Percentiles rank a stretch among this genome's conserved stretches.
Evolutionary conservation across 139 green algal genomes (phyloP).

Genomic region (Chlamydomonas sp.): DNA sequence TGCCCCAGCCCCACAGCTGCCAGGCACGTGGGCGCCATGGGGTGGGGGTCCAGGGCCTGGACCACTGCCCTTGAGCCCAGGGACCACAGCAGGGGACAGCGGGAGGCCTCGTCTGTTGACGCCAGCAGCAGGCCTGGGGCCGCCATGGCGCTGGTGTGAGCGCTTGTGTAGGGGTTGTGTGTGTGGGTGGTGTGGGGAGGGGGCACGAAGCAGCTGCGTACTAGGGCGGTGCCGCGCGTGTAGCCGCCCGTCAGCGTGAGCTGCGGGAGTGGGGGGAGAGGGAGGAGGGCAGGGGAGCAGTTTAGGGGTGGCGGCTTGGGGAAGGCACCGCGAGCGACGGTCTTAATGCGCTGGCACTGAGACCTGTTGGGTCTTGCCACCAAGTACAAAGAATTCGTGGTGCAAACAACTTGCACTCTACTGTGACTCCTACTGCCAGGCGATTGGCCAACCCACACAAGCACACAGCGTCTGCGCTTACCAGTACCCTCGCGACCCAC

Average conservation of each 20-base stretch:
- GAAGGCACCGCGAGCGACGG: too few species aligned
- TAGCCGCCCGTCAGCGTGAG: not conserved
- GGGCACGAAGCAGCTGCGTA: conserved; percentile 29
- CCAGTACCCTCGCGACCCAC: too few species aligned
- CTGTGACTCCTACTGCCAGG: too few species aligned
- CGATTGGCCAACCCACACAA: too few species aligned
- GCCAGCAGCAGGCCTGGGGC: not conserved
- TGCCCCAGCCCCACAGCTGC: not conserved
- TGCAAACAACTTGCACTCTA: too few species aligned
- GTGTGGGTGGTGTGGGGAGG: not conserved
- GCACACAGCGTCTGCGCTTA: too few species aligned
- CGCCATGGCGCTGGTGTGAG: not conserved
- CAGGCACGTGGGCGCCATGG: not conserved
- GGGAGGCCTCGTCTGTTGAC: not conserved
- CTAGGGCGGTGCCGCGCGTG: not conserved
- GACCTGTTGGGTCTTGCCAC: too few species aligned
- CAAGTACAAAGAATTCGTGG: too few species aligned
- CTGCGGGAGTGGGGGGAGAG: not conserved
- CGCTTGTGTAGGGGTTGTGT: not conserved
- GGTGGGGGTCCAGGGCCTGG: conserved; percentile 5
- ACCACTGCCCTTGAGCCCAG: not conserved
- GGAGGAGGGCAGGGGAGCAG: not conserved
- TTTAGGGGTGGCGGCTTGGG: not conserved
- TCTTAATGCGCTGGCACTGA: too few species aligned
- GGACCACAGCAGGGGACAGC: not conserved